Base-by-base conservation (phyloP, 1,284 basidiomycete species). In the Puccinia novopanici region DNA sequence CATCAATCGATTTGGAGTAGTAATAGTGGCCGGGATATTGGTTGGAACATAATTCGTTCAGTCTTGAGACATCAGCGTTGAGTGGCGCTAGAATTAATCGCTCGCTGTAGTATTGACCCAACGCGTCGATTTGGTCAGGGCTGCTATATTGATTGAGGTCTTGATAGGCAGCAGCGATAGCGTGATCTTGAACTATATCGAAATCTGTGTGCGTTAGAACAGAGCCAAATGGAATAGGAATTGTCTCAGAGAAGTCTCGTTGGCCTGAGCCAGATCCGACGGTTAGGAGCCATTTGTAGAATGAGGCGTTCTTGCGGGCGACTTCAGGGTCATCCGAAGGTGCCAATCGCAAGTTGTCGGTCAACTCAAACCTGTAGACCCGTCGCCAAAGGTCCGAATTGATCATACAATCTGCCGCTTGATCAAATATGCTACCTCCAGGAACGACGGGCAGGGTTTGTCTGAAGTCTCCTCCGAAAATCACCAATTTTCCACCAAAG, bases 381-480 rank as follows among this genome's bases (percentile, higher is more conserved):
- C 19, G 17, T 1, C n/a, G n/a, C 73, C 73, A 75, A 4, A 75
- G 24, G 2, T 5, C 1, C n/a, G 73, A 75, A n/a, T n/a, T n/a
- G n/a, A n/a, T n/a, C n/a, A n/a, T n/a, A n/a, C n/a, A n/a, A n/a
- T n/a, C n/a, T n/a, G n/a, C n/a, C n/a, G n/a, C n/a, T n/a, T n/a
- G n/a, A 27, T 45, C 61, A 24, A 57, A 61, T 9, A 75, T 42
- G 22, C 54, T 61, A 0, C 10, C 55, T n/a, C 13, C 40, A n/a
- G n/a, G n/a, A n/a, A n/a, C n/a, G n/a, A n/a, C n/a, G n/a, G n/a
- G n/a, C n/a, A n/a, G n/a, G n/a, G 34, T 57, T 40, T 74, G 72
- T 5, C 72, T n/a, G 37, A 74, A 74, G 19, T 74, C 72, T 0
- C 72, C 72, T 1, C 76, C 76, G 54, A n/a, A n/a, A n/a, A n/a